Conservation (phyloP, 2,329 filamentous ascomycete species). For the Ophiostoma ips region DNA sequence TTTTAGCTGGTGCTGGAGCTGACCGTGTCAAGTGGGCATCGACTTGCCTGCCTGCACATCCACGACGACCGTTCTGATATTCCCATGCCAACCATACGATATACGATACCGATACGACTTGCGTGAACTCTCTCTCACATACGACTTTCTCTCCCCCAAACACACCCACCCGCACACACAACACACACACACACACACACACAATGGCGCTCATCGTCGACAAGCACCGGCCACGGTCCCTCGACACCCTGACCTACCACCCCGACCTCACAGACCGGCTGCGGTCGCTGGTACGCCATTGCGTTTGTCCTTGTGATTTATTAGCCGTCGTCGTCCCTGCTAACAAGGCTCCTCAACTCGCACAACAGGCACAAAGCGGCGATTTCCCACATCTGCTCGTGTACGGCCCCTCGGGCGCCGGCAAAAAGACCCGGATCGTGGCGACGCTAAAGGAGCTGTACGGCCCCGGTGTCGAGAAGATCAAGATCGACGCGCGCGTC, state of each 20-base stretch:
- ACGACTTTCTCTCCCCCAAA: too few species aligned
- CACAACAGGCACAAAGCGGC: conserved; percentile 70
- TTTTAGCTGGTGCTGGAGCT: background rate
- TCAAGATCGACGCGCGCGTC: conserved; percentile 95
- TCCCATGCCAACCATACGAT: background rate
- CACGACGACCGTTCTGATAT: background rate
- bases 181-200: background rate
- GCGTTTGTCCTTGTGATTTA: too few species aligned
- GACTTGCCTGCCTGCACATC: background rate
- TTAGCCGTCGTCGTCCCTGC: too few species aligned
- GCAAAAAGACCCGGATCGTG: conserved; percentile 95
- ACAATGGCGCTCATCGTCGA: conserved; percentile 57
- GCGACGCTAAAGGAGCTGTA: conserved; percentile 92
- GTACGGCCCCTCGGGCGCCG: conserved; percentile 90
- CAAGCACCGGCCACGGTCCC: conserved; percentile 58
- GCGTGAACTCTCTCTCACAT: background rate
- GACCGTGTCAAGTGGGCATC: background rate
- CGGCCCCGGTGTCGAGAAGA: conserved; percentile 95
- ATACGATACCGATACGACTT: background rate
- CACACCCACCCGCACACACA: background rate
- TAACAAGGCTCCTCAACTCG: background rate
- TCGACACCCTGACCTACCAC: conserved; percentile 76
- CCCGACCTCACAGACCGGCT: conserved; percentile 75
- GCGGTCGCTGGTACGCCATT: conserved; percentile 63
- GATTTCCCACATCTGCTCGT: conserved; percentile 97